A percentile compares a stretch with the other conserved stretches of the same genome.
Evolutionary conservation across 2,329 filamentous ascomycete species (phyloP).

Genomic region (Talaromyces sp.): DNA sequence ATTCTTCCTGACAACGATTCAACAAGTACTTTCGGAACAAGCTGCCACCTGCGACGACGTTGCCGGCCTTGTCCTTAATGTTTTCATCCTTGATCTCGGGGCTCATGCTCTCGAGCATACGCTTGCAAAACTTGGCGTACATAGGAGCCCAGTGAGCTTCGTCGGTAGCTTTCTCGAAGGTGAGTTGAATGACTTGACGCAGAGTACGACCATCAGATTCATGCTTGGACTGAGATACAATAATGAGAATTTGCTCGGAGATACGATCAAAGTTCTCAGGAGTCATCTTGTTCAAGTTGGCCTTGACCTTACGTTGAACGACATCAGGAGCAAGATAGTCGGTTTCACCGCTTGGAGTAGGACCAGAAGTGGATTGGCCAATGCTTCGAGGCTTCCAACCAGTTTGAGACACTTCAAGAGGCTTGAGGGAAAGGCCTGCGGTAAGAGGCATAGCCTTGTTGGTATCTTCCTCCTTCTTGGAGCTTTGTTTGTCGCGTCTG

Average conservation of each 20-base stretch:
- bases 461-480: slow-evolving; percentile 63
- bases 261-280: slow-evolving; percentile 98
- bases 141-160: slow-evolving; percentile 98
- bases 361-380: slow-evolving; percentile 43
- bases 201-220: slow-evolving; percentile 91
- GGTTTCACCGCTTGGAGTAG: slow-evolving; percentile 48
- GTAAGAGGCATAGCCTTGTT: slow-evolving; percentile 92
- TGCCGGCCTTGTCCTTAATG: slow-evolving; percentile 84
- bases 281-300: slow-evolving; percentile 98
- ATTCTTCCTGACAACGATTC: slow-evolving; percentile 97
- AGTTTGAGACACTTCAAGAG: slow-evolving; percentile 65
- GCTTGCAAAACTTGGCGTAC: slow-evolving; percentile 98
- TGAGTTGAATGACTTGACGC: slow-evolving; percentile 96
- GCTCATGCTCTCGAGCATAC: slow-evolving; percentile 95
- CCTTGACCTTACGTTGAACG: slow-evolving; percentile 98
- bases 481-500: slow-evolving; percentile 49
- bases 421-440: slow-evolving; percentile 74
- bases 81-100: slow-evolving; percentile 91
- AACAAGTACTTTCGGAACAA: slow-evolving; percentile 98
- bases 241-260: slow-evolving; percentile 84
- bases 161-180: slow-evolving; percentile 98
- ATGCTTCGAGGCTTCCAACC: slow-evolving; percentile 90
- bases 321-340: slow-evolving; percentile 78
- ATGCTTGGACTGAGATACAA: slow-evolving; percentile 92
- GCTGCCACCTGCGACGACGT: slow-evolving; percentile 85